These are phyloP conservation scores for Marchantia polymorpha DNA, from an alignment of 225 moss, liverwort and hornwort genomes.

Conservation along the genomic window DNA sequence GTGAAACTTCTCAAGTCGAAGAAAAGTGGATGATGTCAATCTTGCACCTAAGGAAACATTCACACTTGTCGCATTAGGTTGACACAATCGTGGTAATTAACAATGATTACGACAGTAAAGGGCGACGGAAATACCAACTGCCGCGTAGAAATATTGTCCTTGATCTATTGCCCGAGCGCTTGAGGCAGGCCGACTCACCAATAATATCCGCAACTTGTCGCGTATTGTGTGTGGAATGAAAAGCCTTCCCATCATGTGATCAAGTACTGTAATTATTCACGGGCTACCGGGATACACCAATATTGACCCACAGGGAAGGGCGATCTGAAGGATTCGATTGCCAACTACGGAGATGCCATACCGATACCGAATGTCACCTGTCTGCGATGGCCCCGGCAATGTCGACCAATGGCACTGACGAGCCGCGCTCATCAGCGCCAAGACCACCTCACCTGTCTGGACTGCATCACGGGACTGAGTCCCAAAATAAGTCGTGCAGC, in stretches of 20 bases:
- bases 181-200: not conserved
- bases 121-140: too few relatives aligned
- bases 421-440: not conserved
- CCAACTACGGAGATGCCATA: not conserved
- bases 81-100: too few relatives aligned
- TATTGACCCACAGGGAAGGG: not conserved
- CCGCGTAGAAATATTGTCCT: too few relatives aligned
- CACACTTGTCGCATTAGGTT: too few relatives aligned
- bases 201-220: not conserved
- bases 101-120: too few relatives aligned
- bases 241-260: too few relatives aligned
- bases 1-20: too few relatives aligned
- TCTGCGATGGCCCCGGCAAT: not conserved
- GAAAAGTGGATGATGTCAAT: too few relatives aligned
- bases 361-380: not conserved
- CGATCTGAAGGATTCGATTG: not conserved
- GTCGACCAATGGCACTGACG: not conserved
- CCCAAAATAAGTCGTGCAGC: not conserved
- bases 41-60: too few relatives aligned
- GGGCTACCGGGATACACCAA: not conserved
- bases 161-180: not conserved
- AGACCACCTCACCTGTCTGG: not conserved
- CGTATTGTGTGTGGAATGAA: too few relatives aligned
- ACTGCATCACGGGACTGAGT: not conserved
- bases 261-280: too few relatives aligned